Base-by-base conservation (phyloP, 441 rosid genomes). In the Melastoma candidum region DNA sequence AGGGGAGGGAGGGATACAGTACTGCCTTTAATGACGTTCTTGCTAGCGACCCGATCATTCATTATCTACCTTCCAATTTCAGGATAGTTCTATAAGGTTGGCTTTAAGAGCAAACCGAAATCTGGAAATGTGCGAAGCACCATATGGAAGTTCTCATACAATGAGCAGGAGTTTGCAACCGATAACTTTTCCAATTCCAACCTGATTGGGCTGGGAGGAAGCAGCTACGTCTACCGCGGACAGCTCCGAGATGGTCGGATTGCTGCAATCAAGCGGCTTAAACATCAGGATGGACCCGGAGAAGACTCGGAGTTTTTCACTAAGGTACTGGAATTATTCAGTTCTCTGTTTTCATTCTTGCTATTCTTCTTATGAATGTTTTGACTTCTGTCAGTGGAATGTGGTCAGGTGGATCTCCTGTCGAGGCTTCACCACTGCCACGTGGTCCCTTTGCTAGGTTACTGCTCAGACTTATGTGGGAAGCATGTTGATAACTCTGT, bases 381-480 rank as follows among this genome's bases (percentile, higher is more conserved):
- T 22, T 2, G 43, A 29, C 44, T 52, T 52, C 47, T 36, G 41
- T 36, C 6, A 36, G 41, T 36, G 6, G 41, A 36, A 47, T 53
- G 57, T 41, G 65, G 64, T 26, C 67, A 92, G 98, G 89, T 88
- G 12, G 87, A 88, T 67, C 65, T 92, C 51, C 68, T 92, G 56
- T 71, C 94, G 48, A 84, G 94, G 68, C 87, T 92, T 49, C 86
- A 92, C 68, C 98, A 92, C 59, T 88, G 82, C 71, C 96, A 88
- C 8, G 92, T 92, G 60, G 98, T 92, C 61, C 96, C 95, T 2
- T 71, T 92, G 65, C 67, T 85, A 32, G 98, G 98, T 51, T 92
- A 81, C 70, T 92, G 97, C 72, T 84, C 76, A 4, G 92, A 85
- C 59, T 82, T 68, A 70, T 77, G 68, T 41, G 96, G 95, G 49